Percentiles rank a stretch among this genome's conserved stretches.
Evolutionary conservation across 371 early-diverging fungal genomes (phyloP).

Genomic region (Mortierella polycephala): DNA sequence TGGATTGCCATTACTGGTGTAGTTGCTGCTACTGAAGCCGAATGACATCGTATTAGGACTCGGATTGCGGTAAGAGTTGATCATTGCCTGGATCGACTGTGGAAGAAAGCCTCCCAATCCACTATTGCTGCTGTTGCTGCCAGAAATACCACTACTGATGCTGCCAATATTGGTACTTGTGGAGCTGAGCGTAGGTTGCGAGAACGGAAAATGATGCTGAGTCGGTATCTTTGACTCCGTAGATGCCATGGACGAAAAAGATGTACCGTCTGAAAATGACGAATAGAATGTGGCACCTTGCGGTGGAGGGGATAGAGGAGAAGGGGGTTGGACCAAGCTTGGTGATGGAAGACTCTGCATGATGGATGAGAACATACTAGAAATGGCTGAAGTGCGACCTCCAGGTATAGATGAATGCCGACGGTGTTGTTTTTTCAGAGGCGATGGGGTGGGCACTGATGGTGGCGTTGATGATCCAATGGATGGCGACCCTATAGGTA

Average conservation of each 20-base stretch:
- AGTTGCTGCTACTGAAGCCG: neutral
- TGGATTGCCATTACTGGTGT: neutral
- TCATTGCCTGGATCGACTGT: conserved; percentile 20
- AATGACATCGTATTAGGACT: neutral
- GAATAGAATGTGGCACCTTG: conserved; percentile 12
- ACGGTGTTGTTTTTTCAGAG: conserved; percentile 13
- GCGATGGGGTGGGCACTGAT: neutral
- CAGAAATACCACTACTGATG: neutral
- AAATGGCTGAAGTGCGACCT: conserved; percentile 8
- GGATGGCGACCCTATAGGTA: neutral
- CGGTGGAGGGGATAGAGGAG: conserved; percentile 5
- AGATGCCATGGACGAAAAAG: conserved; percentile 6
- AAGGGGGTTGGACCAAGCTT: neutral
- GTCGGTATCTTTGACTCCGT: conserved; percentile 3
- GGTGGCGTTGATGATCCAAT: neutral
- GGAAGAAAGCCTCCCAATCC: conserved; percentile 11
- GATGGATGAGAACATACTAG: conserved; percentile 30
- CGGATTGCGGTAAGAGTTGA: conserved; percentile 15
- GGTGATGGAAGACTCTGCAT: conserved; percentile 34
- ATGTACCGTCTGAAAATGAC: conserved; percentile 27
- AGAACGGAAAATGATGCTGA: neutral
- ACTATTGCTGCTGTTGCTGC: neutral
- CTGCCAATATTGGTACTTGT: neutral
- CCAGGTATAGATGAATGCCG: conserved; percentile 18
- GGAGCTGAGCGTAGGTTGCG: neutral